Base-by-base conservation (phyloP, 1,284 basidiomycete species). In the Phylloporus gajari region DNA sequence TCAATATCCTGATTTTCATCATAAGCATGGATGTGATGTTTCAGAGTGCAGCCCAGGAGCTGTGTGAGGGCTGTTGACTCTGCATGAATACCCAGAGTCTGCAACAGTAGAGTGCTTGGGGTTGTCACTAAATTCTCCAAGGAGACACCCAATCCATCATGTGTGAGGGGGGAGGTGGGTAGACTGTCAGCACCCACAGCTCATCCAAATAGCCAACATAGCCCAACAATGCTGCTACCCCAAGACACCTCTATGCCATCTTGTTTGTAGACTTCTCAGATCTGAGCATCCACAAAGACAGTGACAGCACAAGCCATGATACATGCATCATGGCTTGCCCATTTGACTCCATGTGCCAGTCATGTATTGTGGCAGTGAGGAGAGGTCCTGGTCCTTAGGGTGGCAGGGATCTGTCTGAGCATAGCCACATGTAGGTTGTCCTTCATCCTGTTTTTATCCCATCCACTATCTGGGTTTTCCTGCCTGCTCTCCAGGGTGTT, bases 291-390 rank as follows among this genome's bases (percentile, higher is more conserved):
- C 2, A 82, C 81, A 8, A 81, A 74, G 23, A 88, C 80, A 25
- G 82, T 78, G 42, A 90, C 83, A 27, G 91, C 91, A 75, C 91
- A 93, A 35, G 88, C 88, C 70, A 87, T 86, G 17, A 94, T 89
- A 75, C 93, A 94, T 69, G 92, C 90, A 68, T 94, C 93, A 75
- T 94, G 93, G 40, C 89, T 92, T 15, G 90, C 91, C 86, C 90
- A 94, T 75, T 92, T 91, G 64, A 90, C 84, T 27, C 84, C 83
- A 78, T 94, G 93, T 4, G 88, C 86, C 42, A 93, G 84, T 19
- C 93, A 90, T 69, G 90, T 91, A 77, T 94, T n/a, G n/a, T n/a
- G n/a, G n/a, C n/a, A n/a, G n/a, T n/a, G n/a, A n/a, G n/a, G n/a
- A n/a, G n/a, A n/a, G n/a, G n/a, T n/a, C n/a, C n/a, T n/a, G n/a